Percentiles rank a stretch among this genome's conserved stretches.
These are phyloP conservation scores for Podospora tetraspora DNA, from an alignment of 495 filamentous ascomycete genomes.

Conservation along the genomic window DNA sequence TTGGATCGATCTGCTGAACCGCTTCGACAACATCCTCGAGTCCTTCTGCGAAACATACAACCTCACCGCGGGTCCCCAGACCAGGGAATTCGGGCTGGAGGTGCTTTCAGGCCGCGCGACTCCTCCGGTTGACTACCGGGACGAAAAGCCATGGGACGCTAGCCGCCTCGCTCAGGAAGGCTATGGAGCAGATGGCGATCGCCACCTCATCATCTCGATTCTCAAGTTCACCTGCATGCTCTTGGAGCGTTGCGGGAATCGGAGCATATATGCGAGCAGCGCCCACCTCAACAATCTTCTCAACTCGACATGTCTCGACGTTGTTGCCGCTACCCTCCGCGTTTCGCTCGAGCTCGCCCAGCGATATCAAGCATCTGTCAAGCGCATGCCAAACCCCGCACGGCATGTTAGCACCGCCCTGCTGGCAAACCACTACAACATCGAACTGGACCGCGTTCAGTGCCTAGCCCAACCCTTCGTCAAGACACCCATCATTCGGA, in stretches of 20 bases:
- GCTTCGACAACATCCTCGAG: conserved; percentile 86
- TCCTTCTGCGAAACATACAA: conserved; percentile 75
- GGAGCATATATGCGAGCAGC: conserved; percentile 93
- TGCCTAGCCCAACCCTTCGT: conserved; percentile 78
- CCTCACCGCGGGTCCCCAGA: conserved; percentile 75
- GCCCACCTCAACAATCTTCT: conserved; percentile 77
- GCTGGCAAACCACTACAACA: conserved; percentile 84
- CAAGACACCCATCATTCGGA: conserved; percentile 49
- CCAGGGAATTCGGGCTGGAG: conserved; percentile 60
- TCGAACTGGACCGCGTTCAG: conserved; percentile 82
- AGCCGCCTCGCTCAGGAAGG: conserved; percentile 52
- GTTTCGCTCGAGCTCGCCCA: conserved; percentile 80
- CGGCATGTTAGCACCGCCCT: conserved; percentile 64
- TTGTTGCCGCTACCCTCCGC: conserved; percentile 69
- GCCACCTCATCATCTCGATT: conserved; percentile 69
- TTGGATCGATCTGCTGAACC: conserved; percentile 93
- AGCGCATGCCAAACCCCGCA: conserved; percentile 54
- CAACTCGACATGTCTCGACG: conserved; percentile 72
- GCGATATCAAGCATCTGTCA: conserved; percentile 81
- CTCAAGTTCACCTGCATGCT: conserved; percentile 80
- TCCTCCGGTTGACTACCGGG: conserved; percentile 30
- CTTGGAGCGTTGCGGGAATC: conserved; percentile 91
- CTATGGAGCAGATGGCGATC: conserved; percentile 68
- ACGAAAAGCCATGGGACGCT: conserved; percentile 37
- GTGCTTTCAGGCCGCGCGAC: conserved; percentile 52